phyloP scores from a whole-genome alignment of 2,329 filamentous ascomycete genomes.

The Byssochlamys sp. region DNA sequence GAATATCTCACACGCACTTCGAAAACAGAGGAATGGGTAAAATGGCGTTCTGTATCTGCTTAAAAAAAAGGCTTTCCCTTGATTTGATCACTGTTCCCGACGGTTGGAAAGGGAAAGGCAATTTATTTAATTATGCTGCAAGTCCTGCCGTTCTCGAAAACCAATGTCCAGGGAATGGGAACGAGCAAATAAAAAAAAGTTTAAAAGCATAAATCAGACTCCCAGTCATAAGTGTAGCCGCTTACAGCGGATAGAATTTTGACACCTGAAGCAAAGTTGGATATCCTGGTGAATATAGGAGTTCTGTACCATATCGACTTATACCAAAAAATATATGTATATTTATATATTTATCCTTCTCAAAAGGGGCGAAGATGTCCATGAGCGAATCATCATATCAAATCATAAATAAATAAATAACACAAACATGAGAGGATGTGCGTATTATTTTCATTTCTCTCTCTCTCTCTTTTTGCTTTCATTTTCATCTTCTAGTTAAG shows the following conservation, averaged over 20 bases:
- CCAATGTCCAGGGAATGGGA: background rate
- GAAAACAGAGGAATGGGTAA: conserved; percentile 4
- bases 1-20: conserved; percentile 19
- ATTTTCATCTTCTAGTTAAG: conserved; percentile 9
- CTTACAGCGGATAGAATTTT: too few species aligned
- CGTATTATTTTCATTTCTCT: background rate
- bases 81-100: background rate
- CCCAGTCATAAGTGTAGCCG: background rate
- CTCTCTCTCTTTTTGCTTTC: background rate
- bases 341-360: too few species aligned
- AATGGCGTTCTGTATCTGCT: background rate
- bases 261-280: too few species aligned
- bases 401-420: background rate
- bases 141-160: background rate
- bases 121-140: background rate
- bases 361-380: too few species aligned
- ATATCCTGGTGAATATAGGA: too few species aligned
- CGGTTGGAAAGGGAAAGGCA: background rate
- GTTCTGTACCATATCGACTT: too few species aligned
- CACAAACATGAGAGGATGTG: background rate
- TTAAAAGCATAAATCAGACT: background rate
- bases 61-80: background rate
- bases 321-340: too few species aligned
- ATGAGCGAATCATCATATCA: too few species aligned
- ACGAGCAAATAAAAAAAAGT: background rate